Conservation (phyloP, 2,329 filamentous ascomycete genomes). For the Trichoderma sp. region DNA sequence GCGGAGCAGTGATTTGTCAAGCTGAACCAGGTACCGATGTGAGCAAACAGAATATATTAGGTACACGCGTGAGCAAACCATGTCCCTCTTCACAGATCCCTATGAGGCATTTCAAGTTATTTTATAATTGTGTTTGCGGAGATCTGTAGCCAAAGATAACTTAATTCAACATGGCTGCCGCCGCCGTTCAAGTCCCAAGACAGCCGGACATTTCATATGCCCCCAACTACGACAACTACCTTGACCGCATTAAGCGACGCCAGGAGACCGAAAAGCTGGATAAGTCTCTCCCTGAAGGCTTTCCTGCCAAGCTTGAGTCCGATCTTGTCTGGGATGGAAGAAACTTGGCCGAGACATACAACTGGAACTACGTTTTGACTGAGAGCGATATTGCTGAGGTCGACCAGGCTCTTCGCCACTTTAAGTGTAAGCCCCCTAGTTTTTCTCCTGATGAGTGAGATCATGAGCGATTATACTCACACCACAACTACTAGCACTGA, state of each 20-base stretch:
- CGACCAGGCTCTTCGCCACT: slow-evolving; percentile 38
- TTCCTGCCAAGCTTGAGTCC: slow-evolving; percentile 46
- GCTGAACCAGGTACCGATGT: not conserved
- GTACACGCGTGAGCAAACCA: not conserved
- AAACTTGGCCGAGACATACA: slow-evolving; percentile 43
- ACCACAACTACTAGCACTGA: slow-evolving; percentile 30
- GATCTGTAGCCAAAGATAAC: slow-evolving; percentile 26
- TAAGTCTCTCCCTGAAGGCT: slow-evolving; percentile 46
- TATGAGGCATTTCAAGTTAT: not conserved
- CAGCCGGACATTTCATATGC: slow-evolving; percentile 59
- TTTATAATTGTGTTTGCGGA: not conserved
- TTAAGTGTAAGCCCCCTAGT: slow-evolving; percentile 35
- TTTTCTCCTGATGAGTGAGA: not conserved
- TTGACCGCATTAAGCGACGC: slow-evolving; percentile 46
- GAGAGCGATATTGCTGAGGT: slow-evolving; percentile 49
- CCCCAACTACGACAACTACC: slow-evolving; percentile 52
- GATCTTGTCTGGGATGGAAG: slow-evolving; percentile 57
- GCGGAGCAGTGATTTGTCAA: slow-evolving; percentile 1
- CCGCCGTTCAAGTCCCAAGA: slow-evolving; percentile 40
- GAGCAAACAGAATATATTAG: not conserved
- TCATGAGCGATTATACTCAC: not conserved
- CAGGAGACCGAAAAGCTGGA: slow-evolving; percentile 40
- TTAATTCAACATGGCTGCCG: slow-evolving; percentile 41
- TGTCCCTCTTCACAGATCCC: not conserved
- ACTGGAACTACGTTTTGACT: slow-evolving; percentile 53